Percentiles rank a stretch among this genome's conserved stretches.
Conservation (phyloP, 768 basidiomycete species). For the Termitomyces sp. region DNA sequence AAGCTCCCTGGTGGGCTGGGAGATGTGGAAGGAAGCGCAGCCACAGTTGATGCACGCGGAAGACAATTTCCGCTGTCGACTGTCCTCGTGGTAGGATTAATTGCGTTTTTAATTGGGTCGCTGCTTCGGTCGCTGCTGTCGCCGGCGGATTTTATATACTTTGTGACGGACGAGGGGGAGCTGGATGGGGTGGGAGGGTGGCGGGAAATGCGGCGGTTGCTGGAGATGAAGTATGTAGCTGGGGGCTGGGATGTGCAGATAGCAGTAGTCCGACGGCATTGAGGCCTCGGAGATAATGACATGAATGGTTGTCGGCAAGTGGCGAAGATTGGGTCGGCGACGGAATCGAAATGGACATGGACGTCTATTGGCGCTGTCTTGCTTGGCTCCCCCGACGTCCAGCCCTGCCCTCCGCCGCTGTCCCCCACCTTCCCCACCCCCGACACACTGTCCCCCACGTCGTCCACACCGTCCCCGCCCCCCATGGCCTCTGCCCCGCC, state of each 20-base stretch:
- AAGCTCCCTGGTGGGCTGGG: slow-evolving; percentile 33
- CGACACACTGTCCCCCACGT: background rate
- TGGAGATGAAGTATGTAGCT: slow-evolving; percentile 76
- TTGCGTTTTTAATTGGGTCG: slow-evolving; percentile 89
- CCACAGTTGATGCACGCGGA: slow-evolving; percentile 11
- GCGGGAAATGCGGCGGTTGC: slow-evolving; percentile 78
- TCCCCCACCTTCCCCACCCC: slow-evolving; percentile 15
- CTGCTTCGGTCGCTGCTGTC: slow-evolving; percentile 82
- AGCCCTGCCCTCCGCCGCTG: slow-evolving; percentile 14
- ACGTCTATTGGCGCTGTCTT: slow-evolving; percentile 9
- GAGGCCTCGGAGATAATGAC: slow-evolving; percentile 13
- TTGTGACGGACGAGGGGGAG: slow-evolving; percentile 53
- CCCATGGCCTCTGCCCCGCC: slow-evolving; percentile 24
- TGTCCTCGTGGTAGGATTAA: slow-evolving; percentile 72
- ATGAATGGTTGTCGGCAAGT: slow-evolving; percentile 18
- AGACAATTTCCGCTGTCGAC: slow-evolving; percentile 41
- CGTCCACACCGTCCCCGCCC: background rate
- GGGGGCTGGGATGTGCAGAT: slow-evolving; percentile 89
- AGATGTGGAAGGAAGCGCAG: slow-evolving; percentile 20
- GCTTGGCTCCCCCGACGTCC: slow-evolving; percentile 14
- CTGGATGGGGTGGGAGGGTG: slow-evolving; percentile 58
- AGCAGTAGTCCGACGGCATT: slow-evolving; percentile 75
- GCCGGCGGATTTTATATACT: slow-evolving; percentile 87
- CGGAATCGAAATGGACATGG: slow-evolving; percentile 17
- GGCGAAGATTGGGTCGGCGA: slow-evolving; percentile 27